Conservation (phyloP, 371 early-diverging fungal species). For the Mucor irregularis region DNA sequence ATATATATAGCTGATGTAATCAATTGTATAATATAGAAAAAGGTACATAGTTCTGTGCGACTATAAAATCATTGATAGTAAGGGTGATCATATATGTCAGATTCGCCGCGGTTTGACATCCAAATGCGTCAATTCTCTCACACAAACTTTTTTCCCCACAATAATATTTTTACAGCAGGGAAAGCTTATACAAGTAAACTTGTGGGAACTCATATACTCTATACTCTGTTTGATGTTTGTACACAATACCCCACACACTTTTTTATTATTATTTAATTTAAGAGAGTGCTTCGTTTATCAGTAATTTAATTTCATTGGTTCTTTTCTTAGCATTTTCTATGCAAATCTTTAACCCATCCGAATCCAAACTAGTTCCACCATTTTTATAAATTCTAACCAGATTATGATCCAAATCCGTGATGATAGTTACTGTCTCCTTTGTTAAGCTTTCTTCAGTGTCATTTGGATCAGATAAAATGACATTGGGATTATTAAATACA, state of each 20-base stretch:
- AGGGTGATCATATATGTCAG: slow-evolving; percentile 13
- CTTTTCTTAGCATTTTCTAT: slow-evolving; percentile 48
- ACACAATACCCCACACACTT: slow-evolving; percentile 6
- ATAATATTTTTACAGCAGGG: too few relatives aligned
- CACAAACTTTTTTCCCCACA: slow-evolving; percentile 7
- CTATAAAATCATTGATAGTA: neutral
- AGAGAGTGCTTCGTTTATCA: slow-evolving; percentile 14
- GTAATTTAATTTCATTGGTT: slow-evolving; percentile 35
- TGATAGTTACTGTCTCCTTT: slow-evolving; percentile 58
- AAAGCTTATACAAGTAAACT: too few relatives aligned
- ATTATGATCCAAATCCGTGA: slow-evolving; percentile 60
- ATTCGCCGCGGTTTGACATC: slow-evolving; percentile 17
- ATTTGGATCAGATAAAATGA: slow-evolving; percentile 74
- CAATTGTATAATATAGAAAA: neutral
- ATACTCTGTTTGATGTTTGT: neutral
- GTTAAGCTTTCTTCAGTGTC: slow-evolving; percentile 70
- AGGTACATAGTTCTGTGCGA: too few relatives aligned
- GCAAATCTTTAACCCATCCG: slow-evolving; percentile 40
- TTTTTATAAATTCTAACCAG: slow-evolving; percentile 56
- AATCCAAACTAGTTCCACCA: slow-evolving; percentile 48
- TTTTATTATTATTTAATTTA: neutral
- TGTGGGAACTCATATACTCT: too few relatives aligned
- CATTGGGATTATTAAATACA: slow-evolving; percentile 58
- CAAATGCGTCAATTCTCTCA: slow-evolving; percentile 17
- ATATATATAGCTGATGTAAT: neutral